phyloP scores from a whole-genome alignment of 495 filamentous ascomycete species.

The Amorphotheca resinae region DNA sequence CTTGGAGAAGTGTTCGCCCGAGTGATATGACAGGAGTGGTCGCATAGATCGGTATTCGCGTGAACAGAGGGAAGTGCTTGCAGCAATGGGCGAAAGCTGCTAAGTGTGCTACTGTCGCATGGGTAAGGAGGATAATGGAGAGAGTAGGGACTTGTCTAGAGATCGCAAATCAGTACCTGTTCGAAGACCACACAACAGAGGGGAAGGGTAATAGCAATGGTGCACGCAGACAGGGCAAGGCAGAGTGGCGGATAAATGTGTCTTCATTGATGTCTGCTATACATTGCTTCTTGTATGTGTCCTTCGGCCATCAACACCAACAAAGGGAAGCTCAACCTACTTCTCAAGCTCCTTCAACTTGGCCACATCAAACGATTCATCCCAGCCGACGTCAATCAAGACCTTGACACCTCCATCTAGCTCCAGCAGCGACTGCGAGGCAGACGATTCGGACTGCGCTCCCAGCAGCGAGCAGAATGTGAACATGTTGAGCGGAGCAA shows the following conservation, averaged over 20 bases:
- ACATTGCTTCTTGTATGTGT: slow-evolving; percentile 1
- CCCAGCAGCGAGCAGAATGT: slow-evolving; percentile 87
- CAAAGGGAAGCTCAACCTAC: slow-evolving; percentile 35
- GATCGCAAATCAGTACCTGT: slow-evolving; percentile 7
- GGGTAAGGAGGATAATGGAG: slow-evolving; percentile 88
- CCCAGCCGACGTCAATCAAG: slow-evolving; percentile 91
- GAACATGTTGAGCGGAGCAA: slow-evolving; percentile 53
- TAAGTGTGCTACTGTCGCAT: slow-evolving; percentile 80
- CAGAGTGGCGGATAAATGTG: slow-evolving; percentile 2
- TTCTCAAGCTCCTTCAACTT: slow-evolving; percentile 81
- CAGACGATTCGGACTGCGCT: slow-evolving; percentile 72
- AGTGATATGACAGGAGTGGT: slow-evolving; percentile 88
- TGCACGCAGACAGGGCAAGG: slow-evolving; percentile 6
- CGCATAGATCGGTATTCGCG: slow-evolving; percentile 89
- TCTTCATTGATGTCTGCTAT: slow-evolving; percentile 20
- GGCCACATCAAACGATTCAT: slow-evolving; percentile 69
- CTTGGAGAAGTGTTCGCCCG: slow-evolving; percentile 79
- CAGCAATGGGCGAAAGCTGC: slow-evolving; percentile 95
- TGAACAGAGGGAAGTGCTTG: slow-evolving; percentile 87
- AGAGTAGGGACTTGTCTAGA: slow-evolving; percentile 74
- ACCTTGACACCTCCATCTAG: slow-evolving; percentile 95
- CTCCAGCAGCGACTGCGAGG: slow-evolving; percentile 89
- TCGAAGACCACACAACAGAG: background rate
- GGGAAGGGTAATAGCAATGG: background rate
- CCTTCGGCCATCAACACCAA: background rate